Evolutionary conservation across 2,329 filamentous ascomycete species (phyloP), one percentile per base, ranked within the genome.

Genomic region (Trichocomaceae sp.): DNA sequence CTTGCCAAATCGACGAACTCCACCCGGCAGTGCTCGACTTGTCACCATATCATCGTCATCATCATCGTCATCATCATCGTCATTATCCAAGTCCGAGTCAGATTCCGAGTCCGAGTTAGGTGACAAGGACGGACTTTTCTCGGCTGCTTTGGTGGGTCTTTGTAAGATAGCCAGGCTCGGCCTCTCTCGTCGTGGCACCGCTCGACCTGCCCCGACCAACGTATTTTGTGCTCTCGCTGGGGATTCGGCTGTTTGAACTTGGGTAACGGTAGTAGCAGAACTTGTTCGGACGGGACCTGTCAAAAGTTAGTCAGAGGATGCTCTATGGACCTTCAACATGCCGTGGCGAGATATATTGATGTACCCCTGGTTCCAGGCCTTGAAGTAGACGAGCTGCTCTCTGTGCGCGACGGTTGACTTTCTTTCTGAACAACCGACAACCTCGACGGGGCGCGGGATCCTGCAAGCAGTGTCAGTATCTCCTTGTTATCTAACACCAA

Each of bases 1-100:
- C 57, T 69, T 69, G 8, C 71, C 71, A 53, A 73, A 73, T 8
- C 69, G 68, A 56, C 65, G 68, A 52, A 71, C 70, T 9, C 64
- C 60, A 1, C 26, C 26, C 26, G 64, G 66, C 4, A 61, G 63
- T 46, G 59, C 60, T 20, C 64, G 59, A 20, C 53, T 60, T 5
- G 58, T 45, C 6, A 59, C 20, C 7, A 60, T 60, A 7, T 68
- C 62, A n/a, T 64, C 64, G 7, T 51, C 50, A 26, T 50, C 47
- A 17, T 47, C 45, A 3, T 52, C 45, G n/a, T 52, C 35, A 15
- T 48, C 51, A 6, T 26, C 35, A 12, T 48, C 51, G 5, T 50
- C 45, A n/a, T 57, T 39, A 13, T 66, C 66, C 6, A 63, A 63
- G 15, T 67, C 67, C 3, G 68, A 70, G 23, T 68, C 66, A 1